Conservation (phyloP, 495 filamentous ascomycete genomes). For the Parathielavia hyrcaniae region DNA sequence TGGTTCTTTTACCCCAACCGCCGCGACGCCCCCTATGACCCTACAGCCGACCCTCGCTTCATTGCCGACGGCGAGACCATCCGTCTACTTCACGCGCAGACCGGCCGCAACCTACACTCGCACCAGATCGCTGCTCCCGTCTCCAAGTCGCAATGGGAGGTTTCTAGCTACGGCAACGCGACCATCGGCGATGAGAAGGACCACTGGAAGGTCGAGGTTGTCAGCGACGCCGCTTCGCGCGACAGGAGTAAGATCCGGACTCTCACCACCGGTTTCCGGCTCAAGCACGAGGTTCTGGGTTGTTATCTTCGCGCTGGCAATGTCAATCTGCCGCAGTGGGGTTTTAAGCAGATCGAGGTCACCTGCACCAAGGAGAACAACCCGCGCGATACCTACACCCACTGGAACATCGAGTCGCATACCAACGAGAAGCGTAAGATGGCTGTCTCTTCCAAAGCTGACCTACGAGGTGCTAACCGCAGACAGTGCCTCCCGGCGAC, state of each 20-base stretch:
- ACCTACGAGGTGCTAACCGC: constrained; percentile 20
- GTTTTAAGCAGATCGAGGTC: constrained; percentile 98
- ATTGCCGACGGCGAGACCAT: constrained; percentile 72
- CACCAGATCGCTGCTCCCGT: constrained; percentile 83
- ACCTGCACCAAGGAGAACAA: constrained; percentile 94
- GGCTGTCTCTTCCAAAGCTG: neutral
- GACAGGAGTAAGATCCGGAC: constrained; percentile 85
- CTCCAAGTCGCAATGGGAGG: constrained; percentile 83
- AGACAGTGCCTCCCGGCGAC: constrained; percentile 76
- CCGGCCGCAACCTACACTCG: constrained; percentile 92
- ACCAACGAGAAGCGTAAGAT: constrained; percentile 86
- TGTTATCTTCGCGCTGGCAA: constrained; percentile 96
- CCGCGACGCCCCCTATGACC: constrained; percentile 61
- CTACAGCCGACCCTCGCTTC: constrained; percentile 60
- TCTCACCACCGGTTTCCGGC: constrained; percentile 85
- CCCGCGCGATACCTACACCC: constrained; percentile 85
- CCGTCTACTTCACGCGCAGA: constrained; percentile 90
- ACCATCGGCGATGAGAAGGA: constrained; percentile 98
- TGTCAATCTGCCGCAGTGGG: constrained; percentile 95
- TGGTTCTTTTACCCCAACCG: constrained; percentile 98
- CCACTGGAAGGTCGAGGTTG: constrained; percentile 91
- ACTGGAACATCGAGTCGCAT: constrained; percentile 98
- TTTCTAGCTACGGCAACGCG: constrained; percentile 91
- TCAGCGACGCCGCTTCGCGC: constrained; percentile 77
- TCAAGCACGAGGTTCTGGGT: constrained; percentile 74